Percentiles rank a stretch among this genome's conserved stretches.
phyloP scores from a whole-genome alignment of 2,329 filamentous ascomycete species.

The Clarireedia monteithiana region DNA sequence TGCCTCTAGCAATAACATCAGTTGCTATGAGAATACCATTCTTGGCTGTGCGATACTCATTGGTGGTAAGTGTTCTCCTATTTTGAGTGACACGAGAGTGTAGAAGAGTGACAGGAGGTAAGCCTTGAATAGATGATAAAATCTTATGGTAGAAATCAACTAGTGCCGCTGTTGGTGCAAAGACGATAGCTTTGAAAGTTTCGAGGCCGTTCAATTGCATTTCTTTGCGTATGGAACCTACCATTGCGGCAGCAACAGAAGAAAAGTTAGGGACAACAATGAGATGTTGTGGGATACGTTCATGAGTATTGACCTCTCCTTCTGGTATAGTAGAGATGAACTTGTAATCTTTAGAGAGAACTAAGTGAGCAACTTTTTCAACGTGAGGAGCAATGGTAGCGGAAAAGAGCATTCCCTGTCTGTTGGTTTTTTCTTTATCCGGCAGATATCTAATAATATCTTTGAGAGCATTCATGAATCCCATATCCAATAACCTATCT shows the following conservation, averaged over 20 bases:
- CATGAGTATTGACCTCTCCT: constrained; percentile 78
- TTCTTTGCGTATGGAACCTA: constrained; percentile 66
- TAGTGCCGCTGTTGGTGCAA: constrained; percentile 72
- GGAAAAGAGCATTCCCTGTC: constrained; percentile 92
- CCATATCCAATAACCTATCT: constrained; percentile 97
- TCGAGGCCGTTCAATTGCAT: constrained; percentile 35
- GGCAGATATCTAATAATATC: constrained; percentile 59
- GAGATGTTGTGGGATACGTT: constrained; percentile 72
- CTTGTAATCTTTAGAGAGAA: constrained; percentile 73
- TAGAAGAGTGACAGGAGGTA: constrained; percentile 40
- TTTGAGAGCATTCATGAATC: constrained; percentile 60
- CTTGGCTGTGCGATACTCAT: constrained; percentile 58
- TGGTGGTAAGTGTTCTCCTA: constrained; percentile 61
- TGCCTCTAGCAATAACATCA: constrained; percentile 73
- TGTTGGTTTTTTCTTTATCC: constrained; percentile 49
- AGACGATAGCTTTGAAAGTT: constrained; percentile 91
- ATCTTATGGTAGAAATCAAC: constrained; percentile 57
- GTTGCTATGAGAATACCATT: constrained; percentile 66
- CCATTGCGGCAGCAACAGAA: constrained; percentile 67
- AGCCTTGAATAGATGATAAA: constrained; percentile 34
- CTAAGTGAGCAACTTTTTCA: constrained; percentile 67
- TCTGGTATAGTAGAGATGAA: constrained; percentile 83
- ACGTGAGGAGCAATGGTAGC: constrained; percentile 86
- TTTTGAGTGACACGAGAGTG: constrained; percentile 71
- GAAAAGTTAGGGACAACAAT: constrained; percentile 61